Evolutionary conservation across 306 rosid species (phyloP).

Genomic region (Phaseolus lunatus): DNA sequence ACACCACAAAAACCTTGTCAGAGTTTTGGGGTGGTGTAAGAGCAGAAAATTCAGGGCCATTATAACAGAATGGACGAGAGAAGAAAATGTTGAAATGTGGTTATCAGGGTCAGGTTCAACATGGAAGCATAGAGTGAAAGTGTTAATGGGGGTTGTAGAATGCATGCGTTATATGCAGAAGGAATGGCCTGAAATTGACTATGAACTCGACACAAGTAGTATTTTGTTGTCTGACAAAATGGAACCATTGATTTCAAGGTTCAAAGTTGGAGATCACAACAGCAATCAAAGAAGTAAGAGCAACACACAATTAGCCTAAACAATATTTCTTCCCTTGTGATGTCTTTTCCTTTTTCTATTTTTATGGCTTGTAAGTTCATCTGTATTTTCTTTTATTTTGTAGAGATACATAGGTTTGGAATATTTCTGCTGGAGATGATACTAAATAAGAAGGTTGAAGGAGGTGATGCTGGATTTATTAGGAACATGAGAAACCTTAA

Average conservation of each 20-base stretch:
- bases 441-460: slow-evolving; percentile 44
- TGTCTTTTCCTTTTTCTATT: background rate
- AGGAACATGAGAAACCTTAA: slow-evolving; percentile 55
- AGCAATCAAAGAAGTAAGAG: slow-evolving; percentile 56
- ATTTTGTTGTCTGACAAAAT: slow-evolving; percentile 54
- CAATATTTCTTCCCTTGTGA: background rate
- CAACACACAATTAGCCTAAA: background rate
- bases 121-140: slow-evolving; percentile 68
- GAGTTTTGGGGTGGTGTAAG: slow-evolving; percentile 70
- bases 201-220: slow-evolving; percentile 66
- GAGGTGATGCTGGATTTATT: slow-evolving; percentile 51
- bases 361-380: slow-evolving; percentile 22
- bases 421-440: slow-evolving; percentile 62
- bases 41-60: slow-evolving; percentile 60
- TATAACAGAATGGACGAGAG: slow-evolving; percentile 61
- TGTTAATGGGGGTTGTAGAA: slow-evolving; percentile 61
- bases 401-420: slow-evolving; percentile 67
- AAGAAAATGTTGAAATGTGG: slow-evolving; percentile 61
- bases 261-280: slow-evolving; percentile 58
- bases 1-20: slow-evolving; percentile 61
- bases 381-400: slow-evolving; percentile 8
- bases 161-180: slow-evolving; percentile 65
- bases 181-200: slow-evolving; percentile 73
- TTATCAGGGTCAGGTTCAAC: slow-evolving; percentile 52
- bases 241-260: slow-evolving; percentile 71